phyloP scores from a whole-genome alignment of 169 alveolate genomes.

The Plasmodium adleri region DNA sequence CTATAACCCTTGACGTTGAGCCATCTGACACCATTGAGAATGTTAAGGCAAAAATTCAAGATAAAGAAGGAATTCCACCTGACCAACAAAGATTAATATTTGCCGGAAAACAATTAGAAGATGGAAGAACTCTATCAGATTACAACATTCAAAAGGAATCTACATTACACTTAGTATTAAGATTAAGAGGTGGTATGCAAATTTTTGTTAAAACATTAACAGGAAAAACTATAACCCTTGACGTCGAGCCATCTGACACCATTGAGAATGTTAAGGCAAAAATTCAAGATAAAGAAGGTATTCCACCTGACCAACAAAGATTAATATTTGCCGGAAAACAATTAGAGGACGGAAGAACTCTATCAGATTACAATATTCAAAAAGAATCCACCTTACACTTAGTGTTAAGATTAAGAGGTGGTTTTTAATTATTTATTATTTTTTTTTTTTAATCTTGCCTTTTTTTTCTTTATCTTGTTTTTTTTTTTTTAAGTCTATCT shows the following conservation, averaged over 20 bases:
- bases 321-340: slow-evolving; percentile 99
- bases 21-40: slow-evolving; percentile 97
- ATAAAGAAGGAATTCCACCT: slow-evolving; percentile 99
- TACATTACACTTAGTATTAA: slow-evolving; percentile 95
- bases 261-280: slow-evolving; percentile 98
- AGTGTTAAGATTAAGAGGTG: slow-evolving; percentile 87
- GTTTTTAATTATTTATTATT: slow-evolving; percentile 53
- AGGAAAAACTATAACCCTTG: slow-evolving; percentile 96
- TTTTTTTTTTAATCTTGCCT: slow-evolving; percentile 6
- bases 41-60: slow-evolving; percentile 98
- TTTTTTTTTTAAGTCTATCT: slow-evolving; percentile 47
- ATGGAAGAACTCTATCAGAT: slow-evolving; percentile 98
- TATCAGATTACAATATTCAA: slow-evolving; percentile 98
- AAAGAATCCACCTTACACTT: slow-evolving; percentile 98
- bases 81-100: slow-evolving; percentile 99
- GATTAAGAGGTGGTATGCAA: slow-evolving; percentile 86
- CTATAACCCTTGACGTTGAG: slow-evolving; percentile 96
- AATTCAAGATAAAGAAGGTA: slow-evolving; percentile 98
- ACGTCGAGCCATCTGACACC: slow-evolving; percentile 97
- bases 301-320: slow-evolving; percentile 99
- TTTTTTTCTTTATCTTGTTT: slow-evolving; percentile 11
- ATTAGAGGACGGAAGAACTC: slow-evolving; percentile 99
- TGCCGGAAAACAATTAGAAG: slow-evolving; percentile 99
- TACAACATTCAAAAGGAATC: slow-evolving; percentile 99
- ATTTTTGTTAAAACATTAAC: slow-evolving; percentile 84